Base-by-base conservation (phyloP, 768 basidiomycete species). In the Xanthoconium purpureum region DNA sequence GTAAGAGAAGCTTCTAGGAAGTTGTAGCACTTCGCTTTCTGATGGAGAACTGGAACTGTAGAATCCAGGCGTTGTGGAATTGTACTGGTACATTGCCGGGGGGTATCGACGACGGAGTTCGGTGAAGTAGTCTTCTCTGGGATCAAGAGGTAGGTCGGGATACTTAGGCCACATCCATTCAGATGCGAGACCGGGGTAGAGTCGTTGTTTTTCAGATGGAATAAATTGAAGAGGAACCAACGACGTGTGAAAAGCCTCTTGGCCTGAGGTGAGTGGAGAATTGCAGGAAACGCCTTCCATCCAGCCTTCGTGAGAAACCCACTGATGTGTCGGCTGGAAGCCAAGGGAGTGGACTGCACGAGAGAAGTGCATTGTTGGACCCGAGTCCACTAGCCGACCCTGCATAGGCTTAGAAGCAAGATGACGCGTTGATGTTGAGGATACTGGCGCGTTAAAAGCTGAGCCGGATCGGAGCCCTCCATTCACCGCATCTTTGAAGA, bases 371-470 rank as follows among this genome's bases (percentile, higher is more conserved):
- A 37, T 39, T 29, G 52, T 39, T 37, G 63, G 57, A 52, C 62
- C 65, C 14, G 59, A 55, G 15, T 65, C 64, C 43, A 59, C 40
- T 20, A 64, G 68, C 47, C 63, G 59, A 37, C 52, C 52, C 11
- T 68, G 56, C 18, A 51, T 38, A 44, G 75, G 62, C 24, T 71
- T 73, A 17, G 71, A 67, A 46, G 70, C 57, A 36, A 71, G 60
- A 18, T 67, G 72, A n/a, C 68, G 66, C 54, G 62, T 67, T 20
- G 75, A 71, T 57, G 71, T 64, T 38, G 71, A 72, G 37, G 63
- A 56, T 35, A 55, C 54, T 55, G 65, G 55, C 33, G 59, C 35
- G 29, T 54, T 55, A 10, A 56, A 54, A n/a, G 55, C 35, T 37
- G 69, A 35, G 14, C 55, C 32, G 3, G 40, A 30, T 52, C 60